phyloP scores from a whole-genome alignment of 1,284 basidiomycete species.

The Takashimella koratensis region DNA sequence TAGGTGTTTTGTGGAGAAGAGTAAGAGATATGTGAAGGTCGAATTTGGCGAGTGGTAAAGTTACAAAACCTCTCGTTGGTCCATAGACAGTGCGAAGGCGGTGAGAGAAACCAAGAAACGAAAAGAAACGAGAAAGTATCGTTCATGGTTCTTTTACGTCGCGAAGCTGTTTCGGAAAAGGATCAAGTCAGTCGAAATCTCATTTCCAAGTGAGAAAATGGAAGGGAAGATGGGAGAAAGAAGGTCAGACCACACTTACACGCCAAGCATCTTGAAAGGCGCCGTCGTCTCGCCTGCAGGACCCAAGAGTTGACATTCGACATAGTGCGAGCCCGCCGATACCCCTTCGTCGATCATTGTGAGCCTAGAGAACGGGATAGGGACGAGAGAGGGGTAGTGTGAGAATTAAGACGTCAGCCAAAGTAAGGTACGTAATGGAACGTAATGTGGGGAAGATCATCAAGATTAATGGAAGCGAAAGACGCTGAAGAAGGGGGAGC shows the following conservation, averaged over 20 bases:
- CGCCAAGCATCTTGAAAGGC: slow-evolving; percentile 77
- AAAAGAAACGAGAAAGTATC: no score
- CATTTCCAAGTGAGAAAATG: background rate
- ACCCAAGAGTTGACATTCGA: slow-evolving; percentile 75
- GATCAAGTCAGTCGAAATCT: background rate
- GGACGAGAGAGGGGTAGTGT: slow-evolving; percentile 2
- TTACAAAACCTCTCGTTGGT: no score
- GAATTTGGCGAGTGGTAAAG: no score
- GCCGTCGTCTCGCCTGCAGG: slow-evolving; percentile 60
- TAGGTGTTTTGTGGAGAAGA: no score
- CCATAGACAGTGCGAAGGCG: no score
- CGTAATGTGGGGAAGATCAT: no score
- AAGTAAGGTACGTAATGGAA: no score
- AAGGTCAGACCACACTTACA: no score
- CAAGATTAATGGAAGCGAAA: no score
- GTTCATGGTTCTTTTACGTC: background rate
- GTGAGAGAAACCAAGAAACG: no score
- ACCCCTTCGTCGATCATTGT: slow-evolving; percentile 75
- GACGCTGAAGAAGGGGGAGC: background rate
- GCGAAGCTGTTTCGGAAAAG: background rate
- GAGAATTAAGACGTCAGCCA: background rate
- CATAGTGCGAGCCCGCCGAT: slow-evolving; percentile 70
- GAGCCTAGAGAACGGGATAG: slow-evolving; percentile 52
- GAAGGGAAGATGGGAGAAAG: background rate
- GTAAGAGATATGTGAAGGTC: no score